Evolutionary conservation across 1,284 basidiomycete species (phyloP), one percentile per base, ranked within the genome.

Genomic region (Ceratobasidium sp.): DNA sequence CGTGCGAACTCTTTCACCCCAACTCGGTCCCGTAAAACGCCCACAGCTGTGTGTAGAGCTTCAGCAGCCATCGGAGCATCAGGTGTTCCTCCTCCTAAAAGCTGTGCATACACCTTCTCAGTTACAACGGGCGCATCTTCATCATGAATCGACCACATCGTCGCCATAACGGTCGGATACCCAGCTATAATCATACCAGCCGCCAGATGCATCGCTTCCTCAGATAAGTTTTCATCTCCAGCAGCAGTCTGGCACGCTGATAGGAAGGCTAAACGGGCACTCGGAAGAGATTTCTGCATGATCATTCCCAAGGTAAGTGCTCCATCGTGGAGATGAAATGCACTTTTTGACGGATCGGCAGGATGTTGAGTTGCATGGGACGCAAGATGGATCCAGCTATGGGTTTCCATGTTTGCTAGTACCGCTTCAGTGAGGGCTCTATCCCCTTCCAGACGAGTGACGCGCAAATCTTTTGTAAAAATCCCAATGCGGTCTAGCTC

Each of bases 141-240:
- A 23, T 56, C 52, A 6, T 26, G 5, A 23, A 26, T 71, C n/a
- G 26, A 33, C 44, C 28, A 54, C 68, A 56, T 56, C 23, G 23
- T 44, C 12, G 38, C 66, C 28, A 50, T 26, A 12, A 48, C 48
- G 44, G n/a, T 69, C 13, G 28, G 46, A 57, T 71, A 33, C 20
- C 65, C 68, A 23, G 50, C 68, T 3, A 71, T 54, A 5, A 33
- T 50, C 68, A 71, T 54, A 6, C 68, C 68, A 12, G 68, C 68
- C 13, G 68, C 50, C 17, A 71, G 26, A 26, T 71, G 68, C 13
- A 71, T 17, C 10, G 54, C 28, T 23, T 71, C 68, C 15, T 71
- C 68, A 17, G 68, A 52, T 54, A 44, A 13, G 17, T 56, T 12
- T 26, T 50, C 23, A 17, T 57, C 46, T 15, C 54, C 68, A 15